Base-by-base conservation (phyloP, 148 eudicot species). In the Salicornia ramosissima region DNA sequence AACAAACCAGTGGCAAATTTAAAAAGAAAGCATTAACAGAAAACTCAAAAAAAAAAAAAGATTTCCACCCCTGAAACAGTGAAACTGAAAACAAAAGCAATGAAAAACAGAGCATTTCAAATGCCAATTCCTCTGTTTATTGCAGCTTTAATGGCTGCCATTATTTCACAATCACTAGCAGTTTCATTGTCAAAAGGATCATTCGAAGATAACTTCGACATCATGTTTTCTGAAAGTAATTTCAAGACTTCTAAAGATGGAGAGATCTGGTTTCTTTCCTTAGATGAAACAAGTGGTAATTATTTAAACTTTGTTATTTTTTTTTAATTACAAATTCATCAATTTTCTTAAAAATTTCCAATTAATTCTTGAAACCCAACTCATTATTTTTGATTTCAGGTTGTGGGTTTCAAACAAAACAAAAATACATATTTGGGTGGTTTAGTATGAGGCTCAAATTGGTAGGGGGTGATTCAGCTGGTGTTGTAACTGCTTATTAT, bases 371-470 rank as follows among this genome's bases (percentile, higher is more conserved):
- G 2, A 7, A 19, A 19, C 25, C 49, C 13, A 52, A 18, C 28
- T 47, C 14, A 3, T 64, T 2, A 2, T 22, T 55, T 46, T 57
- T 36, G 24, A 18, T 71, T 68, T 76, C 71, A 94, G 99, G 99
- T 14, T 91, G 97, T 77, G 99, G 99, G 73, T 95, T 91, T 71
- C 86, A 81, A 68, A 91, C 99, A 60, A 95, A 89, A 73, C 83
- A 95, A 65, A 91, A 70, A 49, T 95, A 87, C 69, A 84, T 93
- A 89, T 95, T 91, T 79, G 99, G 99, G 59, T 95, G 97, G 97
- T 95, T 91, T 67, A 95, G 97, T 78, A 95, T 95, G 99, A 95
- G 84, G 80, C 74, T 95, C 21, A 95, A 83, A 63, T 77, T 95
- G 43, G 99, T 87, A 10, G 99, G 88, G 66, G 91, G 90, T 34